Base-by-base conservation (phyloP, 1,139 yeast species). In the Eremothecium sinecaudum region DNA sequence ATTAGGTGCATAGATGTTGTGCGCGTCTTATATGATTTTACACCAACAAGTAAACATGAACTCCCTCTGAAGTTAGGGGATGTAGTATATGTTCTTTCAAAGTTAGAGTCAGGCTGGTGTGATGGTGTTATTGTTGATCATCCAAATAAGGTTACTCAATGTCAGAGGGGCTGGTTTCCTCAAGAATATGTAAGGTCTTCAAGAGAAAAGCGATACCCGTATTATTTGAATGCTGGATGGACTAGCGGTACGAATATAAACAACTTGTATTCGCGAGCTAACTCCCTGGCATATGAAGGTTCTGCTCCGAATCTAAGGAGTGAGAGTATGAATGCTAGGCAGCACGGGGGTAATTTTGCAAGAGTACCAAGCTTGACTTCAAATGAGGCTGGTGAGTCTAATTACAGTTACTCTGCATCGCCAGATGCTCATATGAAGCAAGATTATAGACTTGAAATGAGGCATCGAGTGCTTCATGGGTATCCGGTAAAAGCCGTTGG, bases 141-240 rank as follows among this genome's bases (percentile, higher is more conserved):
- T 15, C 34, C 39, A 8, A 45, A 41, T 3, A 46, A 43, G 18
- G 57, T 69, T 8, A 16, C 30, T 4, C 19, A 16, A 17, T 27
- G 30, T 14, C 56, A 61, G 11, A 62, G 87, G 47, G 90, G 90
- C 41, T 79, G 90, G 90, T 76, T 79, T 56, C 86, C 87, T n/a
- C 67, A 66, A 35, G 68, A 69, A 34, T 72, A 68, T 53, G 73
- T 44, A 5, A 40, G 43, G 20, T 38, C 51, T 2, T 32, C 41
- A 8, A 39, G 41, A 25, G 51, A 47, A 21, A 21, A 24, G 4
- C 28, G 28, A 12, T 3, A 15, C 13, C n/a, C 28, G 13, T 15
- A 14, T 5, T 14, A 12, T 3, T 21, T 13, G 12, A 21, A 13
- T 13, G 24, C 24, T 21, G 18, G 28, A 19, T 32, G 10, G 11